Evolutionary conservation across 1,284 basidiomycete species (phyloP), one percentile per base, ranked within the genome.

Genomic region (Trichosporon faecale): DNA sequence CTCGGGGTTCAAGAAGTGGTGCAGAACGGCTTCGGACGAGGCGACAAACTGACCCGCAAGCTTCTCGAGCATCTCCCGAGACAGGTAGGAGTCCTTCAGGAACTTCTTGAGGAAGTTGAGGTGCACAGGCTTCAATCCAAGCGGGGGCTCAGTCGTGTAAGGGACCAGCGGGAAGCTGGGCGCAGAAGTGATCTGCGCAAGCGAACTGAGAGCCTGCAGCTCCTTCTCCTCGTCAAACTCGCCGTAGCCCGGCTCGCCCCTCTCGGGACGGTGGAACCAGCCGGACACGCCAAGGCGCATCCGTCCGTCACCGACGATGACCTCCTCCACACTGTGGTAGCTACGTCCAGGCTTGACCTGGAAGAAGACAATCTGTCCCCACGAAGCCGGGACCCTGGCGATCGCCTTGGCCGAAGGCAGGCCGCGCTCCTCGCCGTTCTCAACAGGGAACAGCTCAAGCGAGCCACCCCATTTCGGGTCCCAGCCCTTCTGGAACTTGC

Each of bases 301-400:
- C 44, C 89, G 84, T 0, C 89, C 90, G 72, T 91, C 90, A 18
- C 81, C 91, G 0, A 93, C 90, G n/a, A 95, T 89, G 25, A 98
- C 96, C 82, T 99, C 96, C 79, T 98, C 93, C 7, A 99, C 96
- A 0, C 94, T 93, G 83, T 99, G 96, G 85, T 98, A 98, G 78
- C 94, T 98, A 81, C 88, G 87, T 0, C 96, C 84, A 2, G 88
- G 88, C 75, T 88, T 86, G 46, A 85, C 94, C 85, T 91, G 91
- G 82, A 99, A 99, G 83, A 98, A 94, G 52, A 97, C 89, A 78
- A 98, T 95, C 76, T 98, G 95, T 78, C 98, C 97, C 94, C 95
- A 98, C 75, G 90, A 90, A 14, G 80, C 82, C 44, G 79, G 78
- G 9, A 82, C 77, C 69, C 79, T 78, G n/a, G 72, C 70, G 27